Percentiles rank a stretch among this genome's conserved stretches.
phyloP scores from a whole-genome alignment of 345 rosid genomes.

The Citrus unshiu region DNA sequence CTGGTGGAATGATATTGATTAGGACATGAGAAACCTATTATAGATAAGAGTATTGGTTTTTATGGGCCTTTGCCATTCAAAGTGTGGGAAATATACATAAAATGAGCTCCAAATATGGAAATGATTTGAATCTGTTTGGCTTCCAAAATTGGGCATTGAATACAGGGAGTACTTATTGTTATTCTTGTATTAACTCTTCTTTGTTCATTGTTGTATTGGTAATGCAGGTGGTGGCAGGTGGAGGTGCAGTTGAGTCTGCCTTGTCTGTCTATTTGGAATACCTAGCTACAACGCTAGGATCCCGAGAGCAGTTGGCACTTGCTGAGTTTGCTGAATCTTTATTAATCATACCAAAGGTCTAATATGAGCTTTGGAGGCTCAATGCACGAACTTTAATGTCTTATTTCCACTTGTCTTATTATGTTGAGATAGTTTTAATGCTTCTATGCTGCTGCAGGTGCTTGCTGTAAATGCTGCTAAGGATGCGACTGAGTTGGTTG shows the following conservation, averaged over 20 bases:
- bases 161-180: background rate
- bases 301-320: conserved; percentile 90
- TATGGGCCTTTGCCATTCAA: background rate
- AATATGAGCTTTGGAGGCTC: background rate
- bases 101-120: background rate
- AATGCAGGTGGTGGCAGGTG: conserved; percentile 93
- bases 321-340: conserved; percentile 96
- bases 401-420: background rate
- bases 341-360: conserved; percentile 83
- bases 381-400: background rate
- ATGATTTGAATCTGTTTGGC: background rate
- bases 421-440: background rate
- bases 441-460: conserved; percentile 36
- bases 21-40: background rate
- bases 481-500: conserved; percentile 95
- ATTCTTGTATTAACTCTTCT: background rate
- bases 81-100: background rate
- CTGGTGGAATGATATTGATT: background rate
- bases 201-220: background rate
- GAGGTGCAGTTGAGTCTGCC: conserved; percentile 97
- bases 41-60: background rate
- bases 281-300: conserved; percentile 89
- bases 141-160: background rate
- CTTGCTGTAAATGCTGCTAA: conserved; percentile 97
- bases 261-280: conserved; percentile 87